Evolutionary conservation across 768 basidiomycete species (phyloP).

Genomic region (Pleurotus djamor): DNA sequence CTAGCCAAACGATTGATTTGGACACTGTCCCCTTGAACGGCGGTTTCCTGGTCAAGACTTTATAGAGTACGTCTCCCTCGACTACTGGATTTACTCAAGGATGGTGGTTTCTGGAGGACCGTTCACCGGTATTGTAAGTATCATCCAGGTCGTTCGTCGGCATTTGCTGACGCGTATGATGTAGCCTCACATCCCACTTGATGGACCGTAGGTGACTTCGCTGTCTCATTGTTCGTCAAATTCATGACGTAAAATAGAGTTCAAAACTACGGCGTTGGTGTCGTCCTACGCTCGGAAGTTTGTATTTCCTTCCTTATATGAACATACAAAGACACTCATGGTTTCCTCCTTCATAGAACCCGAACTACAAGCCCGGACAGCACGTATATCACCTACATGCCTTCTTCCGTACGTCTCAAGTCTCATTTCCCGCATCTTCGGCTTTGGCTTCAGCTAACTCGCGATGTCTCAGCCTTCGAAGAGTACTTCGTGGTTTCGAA

Average conservation of each 20-base stretch:
- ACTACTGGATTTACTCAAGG: conserved; percentile 37
- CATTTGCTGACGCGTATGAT: background rate
- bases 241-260: background rate
- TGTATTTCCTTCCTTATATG: background rate
- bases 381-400: conserved; percentile 21
- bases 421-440: too few species aligned
- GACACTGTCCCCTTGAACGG: conserved; percentile 34
- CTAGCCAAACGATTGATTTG: conserved; percentile 38
- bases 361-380: conserved; percentile 16
- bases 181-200: background rate
- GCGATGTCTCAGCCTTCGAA: background rate
- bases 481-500: conserved; percentile 11
- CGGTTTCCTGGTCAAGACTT: conserved; percentile 39
- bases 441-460: too few species aligned
- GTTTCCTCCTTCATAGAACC: background rate
- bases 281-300: conserved; percentile 13
- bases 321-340: background rate
- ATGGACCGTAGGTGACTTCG: too few species aligned
- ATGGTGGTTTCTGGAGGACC: conserved; percentile 20
- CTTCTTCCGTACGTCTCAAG: too few species aligned
- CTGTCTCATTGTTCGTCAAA: too few species aligned
- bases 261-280: conserved; percentile 12
- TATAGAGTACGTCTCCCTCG: conserved; percentile 42
- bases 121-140: background rate
- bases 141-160: conserved; percentile 3